These are phyloP conservation scores for Scopulariopsis brevicaulis DNA, from an alignment of 2,329 filamentous ascomycete genomes.

Conservation along the genomic window DNA sequence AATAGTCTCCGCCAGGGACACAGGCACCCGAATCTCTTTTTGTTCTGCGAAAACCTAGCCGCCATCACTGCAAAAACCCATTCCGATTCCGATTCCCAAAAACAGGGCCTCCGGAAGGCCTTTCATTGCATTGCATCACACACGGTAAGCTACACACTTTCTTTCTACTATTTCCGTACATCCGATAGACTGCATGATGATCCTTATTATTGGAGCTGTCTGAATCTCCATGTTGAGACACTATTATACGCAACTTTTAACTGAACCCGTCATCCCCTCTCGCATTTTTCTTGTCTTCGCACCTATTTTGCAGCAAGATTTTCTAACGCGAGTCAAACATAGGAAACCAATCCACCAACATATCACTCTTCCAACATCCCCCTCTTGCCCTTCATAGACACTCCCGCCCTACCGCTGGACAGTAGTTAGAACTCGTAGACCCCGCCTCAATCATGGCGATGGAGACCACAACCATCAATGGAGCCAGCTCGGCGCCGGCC, in stretches of 20 bases:
- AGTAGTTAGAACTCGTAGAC: neutral
- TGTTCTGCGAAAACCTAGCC: neutral
- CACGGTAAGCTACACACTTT: constrained; percentile 10
- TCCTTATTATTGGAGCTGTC: constrained; percentile 67
- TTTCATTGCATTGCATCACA: constrained; percentile 3
- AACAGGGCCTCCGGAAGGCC: neutral
- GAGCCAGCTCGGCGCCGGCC: constrained; percentile 17
- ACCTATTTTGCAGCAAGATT: neutral
- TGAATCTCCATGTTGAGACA: constrained; percentile 50
- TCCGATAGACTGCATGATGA: constrained; percentile 26
- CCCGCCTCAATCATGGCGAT: neutral
- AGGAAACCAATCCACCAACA: neutral
- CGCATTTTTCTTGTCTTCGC: neutral
- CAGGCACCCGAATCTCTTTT: neutral
- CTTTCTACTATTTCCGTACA: neutral
- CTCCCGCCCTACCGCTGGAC: no score
- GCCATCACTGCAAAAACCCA: neutral
- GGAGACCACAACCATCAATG: constrained; percentile 14
- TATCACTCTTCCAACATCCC: neutral
- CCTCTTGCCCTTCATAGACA: neutral
- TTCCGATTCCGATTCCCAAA: neutral
- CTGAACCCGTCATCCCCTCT: constrained; percentile 14
- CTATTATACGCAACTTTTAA: constrained; percentile 42
- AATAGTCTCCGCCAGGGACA: neutral
- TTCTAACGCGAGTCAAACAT: neutral